Percentiles rank a stretch among this genome's conserved stretches.
These are phyloP conservation scores for Quercus phellos DNA, from an alignment of 331 rosid species.

Conservation along the genomic window DNA sequence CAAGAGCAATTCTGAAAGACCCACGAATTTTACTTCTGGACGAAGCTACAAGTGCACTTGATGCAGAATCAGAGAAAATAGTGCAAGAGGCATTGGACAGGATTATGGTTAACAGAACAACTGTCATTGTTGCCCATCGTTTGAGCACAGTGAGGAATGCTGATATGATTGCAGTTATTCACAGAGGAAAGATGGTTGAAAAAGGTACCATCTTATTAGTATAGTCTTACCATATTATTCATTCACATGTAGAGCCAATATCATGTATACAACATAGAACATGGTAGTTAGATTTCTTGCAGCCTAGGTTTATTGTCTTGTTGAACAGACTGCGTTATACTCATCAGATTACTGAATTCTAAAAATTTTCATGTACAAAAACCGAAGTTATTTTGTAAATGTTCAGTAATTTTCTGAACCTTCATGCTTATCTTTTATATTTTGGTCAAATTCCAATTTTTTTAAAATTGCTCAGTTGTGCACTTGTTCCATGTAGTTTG, in stretches of 20 bases:
- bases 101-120: slow-evolving; percentile 72
- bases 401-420: not conserved
- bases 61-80: slow-evolving; percentile 74
- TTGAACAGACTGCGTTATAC: not conserved
- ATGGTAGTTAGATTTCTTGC: not conserved
- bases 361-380: no score
- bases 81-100: slow-evolving; percentile 82
- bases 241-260: not conserved
- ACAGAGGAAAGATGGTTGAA: slow-evolving; percentile 71
- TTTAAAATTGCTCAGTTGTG: no score
- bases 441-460: no score
- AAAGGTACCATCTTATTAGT: slow-evolving; percentile 41
- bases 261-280: not conserved
- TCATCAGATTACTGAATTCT: no score
- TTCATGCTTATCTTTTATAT: not conserved
- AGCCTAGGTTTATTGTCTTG: not conserved
- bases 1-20: slow-evolving; percentile 72
- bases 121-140: slow-evolving; percentile 76
- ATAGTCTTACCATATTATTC: not conserved
- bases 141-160: slow-evolving; percentile 78
- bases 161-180: slow-evolving; percentile 69
- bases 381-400: not conserved
- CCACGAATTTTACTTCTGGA: slow-evolving; percentile 76
- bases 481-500: no score
- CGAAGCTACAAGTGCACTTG: slow-evolving; percentile 89